A percentile compares a stretch with the other conserved stretches of the same genome.
Conservation (phyloP, 2,329 filamentous ascomycete genomes). For the Penicillium janthinellum region DNA sequence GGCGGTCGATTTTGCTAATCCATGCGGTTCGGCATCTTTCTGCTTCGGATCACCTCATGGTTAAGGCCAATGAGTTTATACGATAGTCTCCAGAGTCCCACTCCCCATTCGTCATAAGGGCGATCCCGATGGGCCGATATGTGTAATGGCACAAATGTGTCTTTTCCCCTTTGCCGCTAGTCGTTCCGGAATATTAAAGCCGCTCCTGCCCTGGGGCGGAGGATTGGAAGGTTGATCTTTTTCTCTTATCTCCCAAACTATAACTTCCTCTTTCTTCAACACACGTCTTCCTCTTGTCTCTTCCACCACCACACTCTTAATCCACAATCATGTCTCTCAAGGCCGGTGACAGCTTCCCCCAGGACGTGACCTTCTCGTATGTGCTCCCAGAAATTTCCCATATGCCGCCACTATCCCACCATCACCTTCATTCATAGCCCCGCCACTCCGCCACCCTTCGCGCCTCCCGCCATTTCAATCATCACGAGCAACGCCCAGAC, state of each 20-base stretch:
- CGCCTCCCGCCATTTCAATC: background rate
- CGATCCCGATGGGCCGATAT: slow-evolving; percentile 30
- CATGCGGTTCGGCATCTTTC: slow-evolving; percentile 42
- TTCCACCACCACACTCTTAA: slow-evolving; percentile 4
- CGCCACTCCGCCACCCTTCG: background rate
- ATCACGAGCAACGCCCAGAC: slow-evolving; percentile 9
- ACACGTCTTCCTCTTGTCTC: slow-evolving; percentile 8
- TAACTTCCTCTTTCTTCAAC: slow-evolving; percentile 6
- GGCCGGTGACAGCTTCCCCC: slow-evolving; percentile 80
- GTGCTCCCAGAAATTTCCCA: slow-evolving; percentile 29
- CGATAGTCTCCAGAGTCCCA: slow-evolving; percentile 17
- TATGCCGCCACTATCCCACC: background rate
- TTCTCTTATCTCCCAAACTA: slow-evolving; percentile 10
- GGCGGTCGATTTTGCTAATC: slow-evolving; percentile 40
- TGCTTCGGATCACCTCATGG: slow-evolving; percentile 38
- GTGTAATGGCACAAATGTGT: slow-evolving; percentile 19
- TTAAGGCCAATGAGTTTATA: slow-evolving; percentile 10
- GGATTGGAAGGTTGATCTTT: slow-evolving; percentile 2
- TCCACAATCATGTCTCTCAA: slow-evolving; percentile 64
- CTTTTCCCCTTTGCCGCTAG: background rate
- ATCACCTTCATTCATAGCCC: background rate
- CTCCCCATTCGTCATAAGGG: slow-evolving; percentile 22
- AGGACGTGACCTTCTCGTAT: slow-evolving; percentile 74
- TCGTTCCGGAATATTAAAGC: slow-evolving; percentile 23
- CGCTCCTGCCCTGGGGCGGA: slow-evolving; percentile 10